Evolutionary conservation across 306 rosid species (phyloP).

Genomic region (Luffa aegyptiaca): DNA sequence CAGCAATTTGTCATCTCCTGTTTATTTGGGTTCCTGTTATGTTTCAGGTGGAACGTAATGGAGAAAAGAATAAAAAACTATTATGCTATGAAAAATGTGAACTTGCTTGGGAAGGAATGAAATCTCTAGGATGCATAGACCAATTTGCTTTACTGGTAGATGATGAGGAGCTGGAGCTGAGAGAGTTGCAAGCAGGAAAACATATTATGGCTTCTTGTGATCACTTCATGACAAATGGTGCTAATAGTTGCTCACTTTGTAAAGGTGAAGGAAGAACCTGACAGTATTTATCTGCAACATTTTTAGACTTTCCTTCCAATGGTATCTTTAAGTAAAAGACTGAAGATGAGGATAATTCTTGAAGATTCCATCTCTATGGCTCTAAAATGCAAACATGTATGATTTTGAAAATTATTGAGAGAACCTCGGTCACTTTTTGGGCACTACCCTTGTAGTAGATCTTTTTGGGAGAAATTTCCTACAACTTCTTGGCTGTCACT

Average conservation of each 20-base stretch:
- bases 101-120: slow-evolving; percentile 45
- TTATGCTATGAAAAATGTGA: slow-evolving; percentile 41
- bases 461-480: not conserved
- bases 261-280: slow-evolving; percentile 37
- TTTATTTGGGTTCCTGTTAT: slow-evolving; percentile 13
- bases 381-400: not conserved
- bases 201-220: slow-evolving; percentile 34
- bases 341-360: not conserved
- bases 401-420: not conserved
- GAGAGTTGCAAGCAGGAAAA: slow-evolving; percentile 50
- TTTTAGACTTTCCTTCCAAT: not conserved
- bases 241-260: slow-evolving; percentile 62
- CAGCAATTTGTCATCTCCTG: not conserved
- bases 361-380: not conserved
- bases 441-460: not conserved
- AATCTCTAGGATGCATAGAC: slow-evolving; percentile 31
- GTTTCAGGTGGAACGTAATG: slow-evolving; percentile 43
- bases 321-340: not conserved
- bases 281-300: not conserved
- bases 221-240: slow-evolving; percentile 44
- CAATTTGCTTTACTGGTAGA: slow-evolving; percentile 55
- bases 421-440: not conserved
- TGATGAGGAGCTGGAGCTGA: slow-evolving; percentile 83
- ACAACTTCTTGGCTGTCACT: not conserved
- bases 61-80: slow-evolving; percentile 26